Conservation (phyloP, 345 rosid species). For the Jatropha curcas region DNA sequence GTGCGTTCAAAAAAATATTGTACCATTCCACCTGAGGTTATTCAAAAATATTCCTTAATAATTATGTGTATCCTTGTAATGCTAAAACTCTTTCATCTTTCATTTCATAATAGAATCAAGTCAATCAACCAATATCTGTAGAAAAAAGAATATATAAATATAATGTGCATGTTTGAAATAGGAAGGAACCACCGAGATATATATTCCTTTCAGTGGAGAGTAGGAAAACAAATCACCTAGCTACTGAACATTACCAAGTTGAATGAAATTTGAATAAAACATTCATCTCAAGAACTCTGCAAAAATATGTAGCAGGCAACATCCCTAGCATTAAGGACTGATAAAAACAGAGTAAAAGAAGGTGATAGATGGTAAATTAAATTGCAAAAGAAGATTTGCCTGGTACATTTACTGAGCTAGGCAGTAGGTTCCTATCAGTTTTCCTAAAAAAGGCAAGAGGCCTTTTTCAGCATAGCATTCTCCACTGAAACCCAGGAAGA, state of each 20-base stretch:
- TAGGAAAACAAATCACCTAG: not conserved
- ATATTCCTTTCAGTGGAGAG: not conserved
- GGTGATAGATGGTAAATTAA: not conserved
- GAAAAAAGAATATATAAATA: not conserved
- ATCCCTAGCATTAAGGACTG: not conserved
- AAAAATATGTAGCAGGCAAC: not conserved
- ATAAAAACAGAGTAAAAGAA: not conserved
- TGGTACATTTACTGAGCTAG: not conserved
- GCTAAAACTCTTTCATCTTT: not conserved
- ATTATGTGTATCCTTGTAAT: not conserved
- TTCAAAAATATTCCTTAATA: not conserved
- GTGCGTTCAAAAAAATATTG: constrained; percentile 68
- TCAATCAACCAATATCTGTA: not conserved
- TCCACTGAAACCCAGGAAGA: not conserved
- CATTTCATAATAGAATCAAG: constrained; percentile 1
- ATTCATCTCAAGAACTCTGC: not conserved
- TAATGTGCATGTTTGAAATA: not conserved
- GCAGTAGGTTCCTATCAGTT: not conserved
- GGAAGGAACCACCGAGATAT: not conserved
- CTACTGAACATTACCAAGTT: not conserved
- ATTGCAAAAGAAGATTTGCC: not conserved
- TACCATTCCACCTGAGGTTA: constrained; percentile 77
- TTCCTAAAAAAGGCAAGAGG: not conserved
- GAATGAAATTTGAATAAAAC: not conserved
- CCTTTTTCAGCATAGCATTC: not conserved